Percentiles rank a stretch among this genome's conserved stretches.
Evolutionary conservation across 176 grass and related monocot species (phyloP).

Genomic region (Oryza coarctata): DNA sequence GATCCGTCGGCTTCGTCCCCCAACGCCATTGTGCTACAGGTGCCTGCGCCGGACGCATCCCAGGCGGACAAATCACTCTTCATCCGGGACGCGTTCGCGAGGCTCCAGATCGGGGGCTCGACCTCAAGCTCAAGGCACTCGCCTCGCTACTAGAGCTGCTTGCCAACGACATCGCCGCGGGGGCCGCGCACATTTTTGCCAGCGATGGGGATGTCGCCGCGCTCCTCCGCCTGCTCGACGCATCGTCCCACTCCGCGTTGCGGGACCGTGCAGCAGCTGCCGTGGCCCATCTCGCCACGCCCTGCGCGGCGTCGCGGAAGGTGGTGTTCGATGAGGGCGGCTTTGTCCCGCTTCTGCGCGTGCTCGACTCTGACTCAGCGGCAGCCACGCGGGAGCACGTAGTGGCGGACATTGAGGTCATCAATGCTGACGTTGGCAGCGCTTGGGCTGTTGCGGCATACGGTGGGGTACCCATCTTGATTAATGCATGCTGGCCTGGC

Average conservation of each 20-base stretch:
- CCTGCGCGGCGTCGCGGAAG: constrained; percentile 58
- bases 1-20: constrained; percentile 18
- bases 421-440: constrained; percentile 49
- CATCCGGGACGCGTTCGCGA: constrained; percentile 71
- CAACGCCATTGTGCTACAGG: constrained; percentile 67
- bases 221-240: constrained; percentile 76
- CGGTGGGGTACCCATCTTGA: constrained; percentile 63
- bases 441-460: constrained; percentile 80
- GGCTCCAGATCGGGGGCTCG: constrained; percentile 82
- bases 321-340: constrained; percentile 76
- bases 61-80: constrained; percentile 58
- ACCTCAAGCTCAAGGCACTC: constrained; percentile 80
- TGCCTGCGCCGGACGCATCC: constrained; percentile 50
- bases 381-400: constrained; percentile 47
- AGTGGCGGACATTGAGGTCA: constrained; percentile 56
- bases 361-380: constrained; percentile 56
- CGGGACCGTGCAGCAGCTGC: constrained; percentile 52
- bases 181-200: constrained; percentile 52
- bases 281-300: constrained; percentile 50
- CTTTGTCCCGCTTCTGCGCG: constrained; percentile 69
- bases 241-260: constrained; percentile 62
- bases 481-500: constrained; percentile 68
- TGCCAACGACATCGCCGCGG: constrained; percentile 25
- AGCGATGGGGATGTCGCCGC: constrained; percentile 52
- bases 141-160: constrained; percentile 69